Base-by-base conservation (phyloP, 176 grass and related monocot species). In the Pontederia crassipes region DNA sequence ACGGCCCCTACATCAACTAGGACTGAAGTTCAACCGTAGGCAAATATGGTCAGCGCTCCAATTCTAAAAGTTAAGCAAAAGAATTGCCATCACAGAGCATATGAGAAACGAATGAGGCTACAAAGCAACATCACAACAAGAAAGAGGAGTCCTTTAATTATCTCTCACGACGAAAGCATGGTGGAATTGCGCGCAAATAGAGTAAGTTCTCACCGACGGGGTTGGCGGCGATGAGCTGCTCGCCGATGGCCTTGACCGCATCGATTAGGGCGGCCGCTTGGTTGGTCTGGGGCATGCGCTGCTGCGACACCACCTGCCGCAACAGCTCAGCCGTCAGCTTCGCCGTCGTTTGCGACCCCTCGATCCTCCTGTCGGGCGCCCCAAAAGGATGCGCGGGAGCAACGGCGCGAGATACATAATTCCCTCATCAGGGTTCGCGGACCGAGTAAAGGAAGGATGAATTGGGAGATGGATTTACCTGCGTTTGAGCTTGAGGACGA, bases 161-260 rank as follows among this genome's bases (percentile, higher is more conserved):
- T 40, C 32, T 40, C 2, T 1, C 11, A 18, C 27, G 17, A 62
- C 10, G 6, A 61, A 8, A n/a, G n/a, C 59, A 48, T 3, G 15
- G 14, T 24, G 62, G 40, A 47, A 14, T n/a, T 40, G 32, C 32
- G 14, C 24, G 15, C 11, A 3, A 9, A 58, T 24, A 10, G 4
- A 52, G 15, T 15, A 9, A 10, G 61, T 12, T 8, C 70, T 9
- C 51, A 89, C 93, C 87, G 1, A 98, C 76, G 14, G 87, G 84
- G 47, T 98, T 98, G 40, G 84, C 87, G 47, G 79, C 75, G 49
- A 98, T 92, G 53, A 98, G 74, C 74, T 98, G 93, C 74, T 98
- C 81, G 45, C 93, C 87, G 8, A 92, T 81, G 14, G 81, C 76
- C 27, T 67, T 81, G 54, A 98, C 75, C 2, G 87, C 87, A 26